Evolutionary conservation across 2,329 filamentous ascomycete species (phyloP), one percentile per base, ranked within the genome.

Genomic region (Trichophyton rubrum): DNA sequence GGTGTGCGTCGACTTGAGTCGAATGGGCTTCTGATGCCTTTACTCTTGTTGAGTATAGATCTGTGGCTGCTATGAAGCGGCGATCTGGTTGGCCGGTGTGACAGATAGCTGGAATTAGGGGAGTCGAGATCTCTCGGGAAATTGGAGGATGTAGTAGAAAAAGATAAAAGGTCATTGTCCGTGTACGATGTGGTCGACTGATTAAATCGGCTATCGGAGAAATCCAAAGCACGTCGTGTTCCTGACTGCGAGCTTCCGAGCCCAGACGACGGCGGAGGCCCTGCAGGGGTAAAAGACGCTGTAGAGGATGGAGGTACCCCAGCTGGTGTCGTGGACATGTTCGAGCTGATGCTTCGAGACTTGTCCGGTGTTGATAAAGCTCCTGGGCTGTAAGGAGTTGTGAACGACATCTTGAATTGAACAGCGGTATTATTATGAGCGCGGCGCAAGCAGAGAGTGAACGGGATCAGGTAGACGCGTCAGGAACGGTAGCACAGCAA

Each of bases 261-360:
- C 15, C 15, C 17, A 4, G 56, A 57, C 3, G 78, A 77, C 30
- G 80, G 79, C 55, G 62, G 60, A 35, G 80, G 80, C 49, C 79
- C 81, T 61, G 77, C 75, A 35, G 82, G 82, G 22, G 81, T 83
- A 59, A 82, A 82, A n/a, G 81, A 83, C 63, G 71, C 70, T 27
- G 74, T 72, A 62, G 74, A 76, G 35, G 45, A 51, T 1, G 80
- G 81, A 1, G 82, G 81, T 61, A 75, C 77, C 45, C 80, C 82
- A 55, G 79, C 80, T 59, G 82, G 82, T 15, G 82, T 84, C 20
- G 80, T 83, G 4, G 82, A 83, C 51, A 79, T 74, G 64, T 74
- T 70, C 60, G 70, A 71, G 60, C 70, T 69, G 4, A 73, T 66
- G 59, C 71, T 71, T 53, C 70, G 69, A 24, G 68, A 68, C 64